Conservation (phyloP, 106 monocot genomes). For the Dioscorea zingiberensis region DNA sequence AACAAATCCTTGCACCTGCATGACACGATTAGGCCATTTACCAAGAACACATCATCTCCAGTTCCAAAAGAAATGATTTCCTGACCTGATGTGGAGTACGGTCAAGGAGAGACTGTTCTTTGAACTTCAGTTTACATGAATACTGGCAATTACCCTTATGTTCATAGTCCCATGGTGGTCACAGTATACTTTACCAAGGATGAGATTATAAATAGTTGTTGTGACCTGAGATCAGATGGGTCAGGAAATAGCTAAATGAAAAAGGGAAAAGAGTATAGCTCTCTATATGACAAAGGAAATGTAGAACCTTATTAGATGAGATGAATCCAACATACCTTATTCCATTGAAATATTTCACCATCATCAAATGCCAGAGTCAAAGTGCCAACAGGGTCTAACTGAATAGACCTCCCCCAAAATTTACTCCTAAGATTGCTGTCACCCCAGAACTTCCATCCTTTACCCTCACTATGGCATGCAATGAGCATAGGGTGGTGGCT, state of each 20-base stretch:
- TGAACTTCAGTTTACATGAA: slow-evolving; percentile 84
- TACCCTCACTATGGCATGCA: slow-evolving; percentile 44
- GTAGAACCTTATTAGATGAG: background rate
- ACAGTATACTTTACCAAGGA: slow-evolving; percentile 78
- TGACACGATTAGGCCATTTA: too few relatives aligned
- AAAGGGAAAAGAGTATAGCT: too few relatives aligned
- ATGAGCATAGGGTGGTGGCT: slow-evolving; percentile 36
- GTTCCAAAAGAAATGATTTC: background rate
- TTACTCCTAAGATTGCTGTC: slow-evolving; percentile 32
- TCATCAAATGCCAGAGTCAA: slow-evolving; percentile 75
- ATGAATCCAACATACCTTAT: slow-evolving; percentile 28
- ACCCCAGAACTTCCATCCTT: slow-evolving; percentile 41
- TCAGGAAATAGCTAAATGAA: too few relatives aligned
- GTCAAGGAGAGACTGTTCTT: slow-evolving; percentile 77
- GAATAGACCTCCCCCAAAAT: slow-evolving; percentile 36
- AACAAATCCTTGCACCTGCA: slow-evolving; percentile 52
- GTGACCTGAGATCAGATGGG: slow-evolving; percentile 53
- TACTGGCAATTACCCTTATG: slow-evolving; percentile 59
- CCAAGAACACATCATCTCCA: too few relatives aligned
- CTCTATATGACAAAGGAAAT: too few relatives aligned
- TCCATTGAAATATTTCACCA: slow-evolving; percentile 74
- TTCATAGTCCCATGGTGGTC: slow-evolving; percentile 86
- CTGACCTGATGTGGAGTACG: slow-evolving; percentile 71
- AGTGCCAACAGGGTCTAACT: slow-evolving; percentile 39
- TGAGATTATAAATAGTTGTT: slow-evolving; percentile 81